Base-by-base conservation (phyloP, 345 rosid genomes). In the Theobroma cacao region DNA sequence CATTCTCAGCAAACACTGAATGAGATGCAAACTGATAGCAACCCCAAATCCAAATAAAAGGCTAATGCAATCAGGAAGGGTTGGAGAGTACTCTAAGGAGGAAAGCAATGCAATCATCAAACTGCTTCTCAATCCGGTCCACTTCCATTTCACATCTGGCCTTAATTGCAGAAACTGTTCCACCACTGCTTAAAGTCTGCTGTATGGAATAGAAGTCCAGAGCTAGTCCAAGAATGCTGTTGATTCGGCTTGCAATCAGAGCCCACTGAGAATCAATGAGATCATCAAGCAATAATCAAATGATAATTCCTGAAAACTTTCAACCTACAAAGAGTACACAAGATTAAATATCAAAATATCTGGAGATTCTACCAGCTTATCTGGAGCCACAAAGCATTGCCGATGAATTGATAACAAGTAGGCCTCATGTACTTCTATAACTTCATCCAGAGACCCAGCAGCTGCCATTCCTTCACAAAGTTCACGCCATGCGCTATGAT, bases 371-470 rank as follows among this genome's bases (percentile, higher is more conserved):
- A 96, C 99, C 94, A 96, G 88, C 82, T 96, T 96, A 81, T 92
- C 99, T 61, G 98, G 98, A 82, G 92, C 97, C 77, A 96, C 95
- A 81, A 96, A 96, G 83, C 99, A 96, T 60, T 94, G 99, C 79
- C 98, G 85, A 88, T 96, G 99, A 79, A 96, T 94, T 43, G 95
- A 92, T 82, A 94, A 77, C 78, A 96, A 86, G 85, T 94, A 96
- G 68, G 94, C 90, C 84, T 96, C 98, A 9, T 96, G 99, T 56
- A 92, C 99, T 85, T 96, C 97, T 82, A 96, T 92, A 84, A 92
- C 97, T 84, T 91, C 97, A 78, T 94, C 98, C 59, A 96, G 89
- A 75, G 99, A 94, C 67, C 92, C 93, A 78, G 99, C 99, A 63
- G 89, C 87, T 41, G 83, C 87, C 94, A 94, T 89, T 74, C 95